Conservation (phyloP, 768 basidiomycete species). For the Chlorophyllum brunneum region DNA sequence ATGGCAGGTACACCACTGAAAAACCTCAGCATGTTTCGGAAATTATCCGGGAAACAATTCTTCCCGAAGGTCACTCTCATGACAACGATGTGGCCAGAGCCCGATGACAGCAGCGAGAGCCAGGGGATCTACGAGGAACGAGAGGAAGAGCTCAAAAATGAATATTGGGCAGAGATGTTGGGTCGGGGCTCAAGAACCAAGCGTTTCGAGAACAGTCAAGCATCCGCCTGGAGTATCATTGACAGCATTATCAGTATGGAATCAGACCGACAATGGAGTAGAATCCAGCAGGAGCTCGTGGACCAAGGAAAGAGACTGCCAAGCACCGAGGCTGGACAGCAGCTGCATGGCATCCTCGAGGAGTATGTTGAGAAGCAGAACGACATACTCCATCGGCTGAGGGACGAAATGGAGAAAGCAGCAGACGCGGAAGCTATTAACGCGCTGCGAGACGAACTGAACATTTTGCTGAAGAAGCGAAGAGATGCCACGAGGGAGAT, state of each 20-base stretch:
- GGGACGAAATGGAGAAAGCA: not conserved
- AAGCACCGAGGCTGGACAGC: slow-evolving; percentile 4
- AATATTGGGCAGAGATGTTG: slow-evolving; percentile 11
- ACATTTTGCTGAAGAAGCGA: not conserved
- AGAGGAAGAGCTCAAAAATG: slow-evolving; percentile 1
- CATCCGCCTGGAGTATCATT: not conserved
- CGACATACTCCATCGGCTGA: not conserved
- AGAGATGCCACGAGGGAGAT: not conserved
- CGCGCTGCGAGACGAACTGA: not conserved
- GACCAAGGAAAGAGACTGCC: not conserved
- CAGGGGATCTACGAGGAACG: not conserved
- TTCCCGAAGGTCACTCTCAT: slow-evolving; percentile 9
- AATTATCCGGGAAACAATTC: slow-evolving; percentile 7
- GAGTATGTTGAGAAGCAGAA: slow-evolving; percentile 3
- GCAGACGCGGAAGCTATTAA: not conserved
- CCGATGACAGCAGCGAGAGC: not conserved
- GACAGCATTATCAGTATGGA: not conserved
- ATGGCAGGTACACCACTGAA: slow-evolving; percentile 10
- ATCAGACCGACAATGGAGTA: not conserved
- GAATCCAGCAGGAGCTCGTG: slow-evolving; percentile 12
- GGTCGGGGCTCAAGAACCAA: not conserved
- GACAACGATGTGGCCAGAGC: slow-evolving; percentile 13
- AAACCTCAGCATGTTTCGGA: slow-evolving; percentile 10
- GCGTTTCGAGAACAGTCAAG: not conserved
- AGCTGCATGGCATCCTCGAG: not conserved